Evolutionary conservation across 495 filamentous ascomycete species (phyloP).

Genomic region (Aspergillus nanangensis): DNA sequence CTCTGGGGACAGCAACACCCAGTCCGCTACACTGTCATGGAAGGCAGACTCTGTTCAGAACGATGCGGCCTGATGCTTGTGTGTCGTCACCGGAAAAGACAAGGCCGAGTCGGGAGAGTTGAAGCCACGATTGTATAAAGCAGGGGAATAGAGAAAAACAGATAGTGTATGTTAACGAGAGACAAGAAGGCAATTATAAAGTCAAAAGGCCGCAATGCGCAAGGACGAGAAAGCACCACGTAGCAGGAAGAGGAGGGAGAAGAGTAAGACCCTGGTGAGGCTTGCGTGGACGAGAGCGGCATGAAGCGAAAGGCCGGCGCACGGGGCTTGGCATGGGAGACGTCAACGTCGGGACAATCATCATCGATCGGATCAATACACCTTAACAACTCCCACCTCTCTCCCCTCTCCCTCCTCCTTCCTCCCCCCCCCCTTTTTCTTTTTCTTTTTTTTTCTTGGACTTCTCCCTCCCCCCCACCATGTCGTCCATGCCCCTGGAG

Average conservation of each 20-base stretch:
- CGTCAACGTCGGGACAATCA: constrained; percentile 2
- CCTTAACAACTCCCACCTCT: constrained; percentile 4
- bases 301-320: constrained; percentile 6
- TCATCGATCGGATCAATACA: constrained; percentile 9
- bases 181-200: not conserved
- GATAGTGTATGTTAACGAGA: not conserved
- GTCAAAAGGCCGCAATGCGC: not conserved
- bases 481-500: constrained; percentile 73
- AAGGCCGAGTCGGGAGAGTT: not conserved
- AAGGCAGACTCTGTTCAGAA: constrained; percentile 10
- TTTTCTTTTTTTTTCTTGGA: constrained; percentile 1
- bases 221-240: not conserved
- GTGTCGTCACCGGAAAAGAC: constrained; percentile 12
- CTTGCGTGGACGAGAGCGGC: constrained; percentile 21
- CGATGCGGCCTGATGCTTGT: constrained; percentile 16
- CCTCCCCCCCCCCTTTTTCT: not conserved
- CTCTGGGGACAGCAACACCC: constrained; percentile 12
- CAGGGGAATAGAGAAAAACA: constrained; percentile 6
- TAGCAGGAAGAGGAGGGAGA: constrained; percentile 2
- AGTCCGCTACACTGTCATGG: constrained; percentile 20
- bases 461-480: constrained; percentile 6
- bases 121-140: not conserved
- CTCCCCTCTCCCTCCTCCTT: not conserved
- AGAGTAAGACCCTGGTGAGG: constrained; percentile 5
- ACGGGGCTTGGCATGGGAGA: constrained; percentile 16